Evolutionary conservation across 2,329 filamentous ascomycete species (phyloP), one percentile per base, ranked within the genome.

Genomic region (Cryphonectria japonica): DNA sequence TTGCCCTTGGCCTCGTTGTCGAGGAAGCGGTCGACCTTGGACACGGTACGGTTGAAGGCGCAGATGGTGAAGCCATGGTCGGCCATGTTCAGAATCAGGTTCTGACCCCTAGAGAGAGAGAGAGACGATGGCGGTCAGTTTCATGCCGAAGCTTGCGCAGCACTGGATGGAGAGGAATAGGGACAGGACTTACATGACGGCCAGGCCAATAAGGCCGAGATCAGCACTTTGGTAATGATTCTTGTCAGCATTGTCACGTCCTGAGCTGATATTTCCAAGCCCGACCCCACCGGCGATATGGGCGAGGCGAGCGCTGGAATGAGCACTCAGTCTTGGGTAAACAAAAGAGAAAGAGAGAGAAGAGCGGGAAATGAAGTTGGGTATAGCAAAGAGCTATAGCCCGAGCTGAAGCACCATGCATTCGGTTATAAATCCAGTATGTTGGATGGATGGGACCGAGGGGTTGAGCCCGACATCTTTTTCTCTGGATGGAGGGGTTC

Each of bases 21-120:
- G 77, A 97, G 86, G 90, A 97, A 97, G 78, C 88, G 88, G 87
- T 98, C 95, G 84, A 99, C 96, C 91, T 99, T 99, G 85, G 94
- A 90, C 78, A 98, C 93, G 78, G 96, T 99, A 85, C 96, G 93
- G 92, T 99, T 99, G 91, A 93, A 99, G 78, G 95, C 96, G 85
- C 95, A 93, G 80, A 99, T 93, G 82, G 94, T 98, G 90, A 97
- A 98, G 80, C 95, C 92, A 79, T 95, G 90, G 83, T 96, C 93
- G 78, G 93, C 93, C 86, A 92, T 93, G 84, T 96, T 96, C 80
- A 96, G 85, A 83, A 96, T 95, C 84, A 96, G 86, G 87, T 95
- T 96, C 87, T 95, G 92, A 83, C 88, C 89, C 89, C 87, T 89
- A 63, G 16, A 7, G 16, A 22, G 46, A n/a, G 46, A n/a, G 19